Evolutionary conservation across 2,329 filamentous ascomycete species (phyloP), one percentile per base, ranked within the genome.

Genomic region (Eutypella sp.): DNA sequence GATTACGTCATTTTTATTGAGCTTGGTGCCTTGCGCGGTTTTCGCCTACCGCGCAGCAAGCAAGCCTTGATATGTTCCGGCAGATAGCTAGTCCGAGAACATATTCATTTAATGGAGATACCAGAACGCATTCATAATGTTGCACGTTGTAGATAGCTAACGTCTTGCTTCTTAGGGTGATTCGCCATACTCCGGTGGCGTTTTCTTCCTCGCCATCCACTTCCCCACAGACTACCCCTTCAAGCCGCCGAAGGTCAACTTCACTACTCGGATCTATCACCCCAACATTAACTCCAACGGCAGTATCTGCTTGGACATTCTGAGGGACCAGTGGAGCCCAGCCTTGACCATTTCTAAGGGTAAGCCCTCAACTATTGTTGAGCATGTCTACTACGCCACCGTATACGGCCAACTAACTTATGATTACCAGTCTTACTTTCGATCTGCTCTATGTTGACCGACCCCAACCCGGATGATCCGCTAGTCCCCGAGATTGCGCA

Each of bases 251-350:
- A 99, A 99, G 83, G 91, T 99, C 74, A 96, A 96, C 86, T 99
- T 99, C 82, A 97, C 90, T 62, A 99, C 93, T 56, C 87, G 92
- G 67, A 97, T 99, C 78, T 99, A 99, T 72, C 93, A 99, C 76
- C 93, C 93, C 64, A 99, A 99, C 76, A 99, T 99, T 89, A 99
- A 99, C 84, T 95, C 89, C 59, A 97, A 97, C 71, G 93, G 93
- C 72, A 96, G 91, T 73, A 99, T 99, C 73, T 99, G 93, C 72
- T 75, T 99, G 69, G 93, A 99, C 67, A 99, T 99, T 66, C 78
- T 99, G 66, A 85, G 93, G 76, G 93, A 99, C 72, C 93, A 99
- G 76, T 99, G 93, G 93, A 96, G 91, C 70, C 93, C 93, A 36
- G 93, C 93, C 57, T 78, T 99, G 71, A 99, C 93, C 58, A 97